phyloP scores from a whole-genome alignment of 208 protist species.

The Borovskyia barvae region DNA sequence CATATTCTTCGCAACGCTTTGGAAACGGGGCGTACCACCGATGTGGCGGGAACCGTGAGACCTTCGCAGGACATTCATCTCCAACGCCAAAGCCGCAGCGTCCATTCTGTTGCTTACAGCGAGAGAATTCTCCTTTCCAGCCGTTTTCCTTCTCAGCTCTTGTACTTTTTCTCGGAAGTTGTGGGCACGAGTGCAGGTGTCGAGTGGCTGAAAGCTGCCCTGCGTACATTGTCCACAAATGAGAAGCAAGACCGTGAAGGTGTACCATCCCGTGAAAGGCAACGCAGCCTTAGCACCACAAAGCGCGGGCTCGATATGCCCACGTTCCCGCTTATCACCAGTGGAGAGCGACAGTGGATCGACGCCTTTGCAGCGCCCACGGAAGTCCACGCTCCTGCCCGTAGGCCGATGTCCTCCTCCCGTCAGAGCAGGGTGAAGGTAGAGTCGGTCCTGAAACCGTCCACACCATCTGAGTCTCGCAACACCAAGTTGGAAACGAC shows the following conservation, averaged over 20 bases:
- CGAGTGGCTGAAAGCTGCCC: constrained; percentile 11
- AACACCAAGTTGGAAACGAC: no score
- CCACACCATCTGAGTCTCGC: no score
- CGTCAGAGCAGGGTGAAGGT: no score
- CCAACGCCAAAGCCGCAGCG: not conserved
- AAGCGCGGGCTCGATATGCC: not conserved
- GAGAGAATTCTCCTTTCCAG: constrained; percentile 17
- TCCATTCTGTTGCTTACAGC: constrained; percentile 7
- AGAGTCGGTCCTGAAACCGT: no score
- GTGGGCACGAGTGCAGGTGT: constrained; percentile 10
- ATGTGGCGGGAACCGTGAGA: not conserved
- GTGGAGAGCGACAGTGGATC: not conserved
- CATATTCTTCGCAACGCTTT: constrained; percentile 3
- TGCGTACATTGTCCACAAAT: not conserved
- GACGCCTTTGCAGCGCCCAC: not conserved
- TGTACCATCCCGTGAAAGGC: not conserved
- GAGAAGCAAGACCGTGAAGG: not conserved
- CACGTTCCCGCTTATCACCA: not conserved
- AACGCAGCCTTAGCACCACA: not conserved
- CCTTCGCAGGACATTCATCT: not conserved
- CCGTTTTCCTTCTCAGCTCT: constrained; percentile 28
- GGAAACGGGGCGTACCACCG: not conserved
- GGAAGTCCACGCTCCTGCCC: no score
- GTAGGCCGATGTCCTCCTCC: no score
- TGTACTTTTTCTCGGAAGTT: constrained; percentile 37